phyloP scores from a whole-genome alignment of 2,329 filamentous ascomycete genomes.

The Pyricularia sp. region DNA sequence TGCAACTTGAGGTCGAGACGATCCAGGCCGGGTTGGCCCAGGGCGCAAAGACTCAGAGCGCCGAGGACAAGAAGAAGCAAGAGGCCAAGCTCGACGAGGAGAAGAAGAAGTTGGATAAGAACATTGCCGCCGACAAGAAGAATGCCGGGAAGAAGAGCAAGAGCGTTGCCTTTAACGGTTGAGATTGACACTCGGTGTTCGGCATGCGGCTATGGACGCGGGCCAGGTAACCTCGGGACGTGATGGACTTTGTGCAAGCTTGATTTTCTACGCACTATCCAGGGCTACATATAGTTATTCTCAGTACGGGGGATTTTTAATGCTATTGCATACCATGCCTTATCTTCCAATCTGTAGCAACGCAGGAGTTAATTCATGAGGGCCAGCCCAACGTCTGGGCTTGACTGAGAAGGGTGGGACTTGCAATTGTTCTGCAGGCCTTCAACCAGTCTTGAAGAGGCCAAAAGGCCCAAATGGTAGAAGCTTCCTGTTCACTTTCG shows the following conservation, averaged over 20 bases:
- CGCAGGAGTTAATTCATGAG: neutral
- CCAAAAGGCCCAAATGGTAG: too few relatives aligned
- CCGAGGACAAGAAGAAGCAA: slow-evolving; percentile 28
- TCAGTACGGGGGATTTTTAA: neutral
- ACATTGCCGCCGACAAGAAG: slow-evolving; percentile 30
- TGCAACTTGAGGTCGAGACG: slow-evolving; percentile 40
- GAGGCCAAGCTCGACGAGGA: slow-evolving; percentile 35
- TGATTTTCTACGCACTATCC: neutral
- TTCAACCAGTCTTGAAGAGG: too few relatives aligned
- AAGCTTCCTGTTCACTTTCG: too few relatives aligned
- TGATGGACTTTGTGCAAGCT: neutral
- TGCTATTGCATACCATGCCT: neutral
- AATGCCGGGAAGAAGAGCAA: slow-evolving; percentile 24
- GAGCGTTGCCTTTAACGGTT: slow-evolving; percentile 1
- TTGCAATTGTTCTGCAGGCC: too few relatives aligned
- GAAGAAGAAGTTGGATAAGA: slow-evolving; percentile 40
- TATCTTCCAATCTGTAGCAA: too few relatives aligned
- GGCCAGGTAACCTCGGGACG: neutral
- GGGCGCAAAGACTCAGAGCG: slow-evolving; percentile 25
- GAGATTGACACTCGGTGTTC: neutral
- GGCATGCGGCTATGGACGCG: neutral
- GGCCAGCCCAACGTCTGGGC: neutral
- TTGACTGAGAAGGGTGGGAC: too few relatives aligned
- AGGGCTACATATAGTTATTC: neutral
- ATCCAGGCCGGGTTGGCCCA: slow-evolving; percentile 43